Evolutionary conservation across 257 asterid genomes (phyloP), one percentile per base, ranked within the genome.

Genomic region (Solanum boliviense): DNA sequence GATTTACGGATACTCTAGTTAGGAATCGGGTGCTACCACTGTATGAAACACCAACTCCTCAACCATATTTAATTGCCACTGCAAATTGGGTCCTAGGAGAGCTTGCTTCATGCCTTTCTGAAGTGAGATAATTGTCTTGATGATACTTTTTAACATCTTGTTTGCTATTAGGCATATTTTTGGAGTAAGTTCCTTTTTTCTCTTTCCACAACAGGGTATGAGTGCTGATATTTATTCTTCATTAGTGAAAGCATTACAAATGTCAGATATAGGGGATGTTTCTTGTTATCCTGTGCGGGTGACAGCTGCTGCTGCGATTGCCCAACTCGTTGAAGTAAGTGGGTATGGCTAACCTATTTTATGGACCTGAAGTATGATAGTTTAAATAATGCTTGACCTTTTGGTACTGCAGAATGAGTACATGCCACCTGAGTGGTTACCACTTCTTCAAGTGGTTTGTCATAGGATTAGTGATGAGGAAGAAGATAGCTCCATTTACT

Each of bases 41-140:
- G 78, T 91, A 90, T 89, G 88, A 34, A 83, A 89, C 67, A 67
- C 79, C 90, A 23, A 52, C 15, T 60, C 88, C 85, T 78, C 91
- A 91, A 84, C 92, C 92, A 39, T 90, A 91, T 84, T 83, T 91
- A 84, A 58, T 91, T 86, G 93, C 93, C 74, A 87, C 93, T 29
- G 93, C 93, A 56, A 91, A 90, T 84, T 91, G 93, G 93, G 89
- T 89, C 62, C 89, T 91, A 56, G 92, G 92, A 87, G 92, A 91
- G 91, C 92, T 91, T 84, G 89, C 93, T 62, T 82, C 92, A 44
- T 90, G 93, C 71, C 86, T 91, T 39, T 91, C 93, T 29, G 91
- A 91, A 84, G 93, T 91, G 46, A 87, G 92, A 48, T 87, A 46
- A 21, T 18, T 65, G 60, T 74, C 16, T 12, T 70, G 82, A 72